These are phyloP conservation scores for Elasticomyces elasticus DNA, from an alignment of 495 filamentous ascomycete species.

Conservation along the genomic window DNA sequence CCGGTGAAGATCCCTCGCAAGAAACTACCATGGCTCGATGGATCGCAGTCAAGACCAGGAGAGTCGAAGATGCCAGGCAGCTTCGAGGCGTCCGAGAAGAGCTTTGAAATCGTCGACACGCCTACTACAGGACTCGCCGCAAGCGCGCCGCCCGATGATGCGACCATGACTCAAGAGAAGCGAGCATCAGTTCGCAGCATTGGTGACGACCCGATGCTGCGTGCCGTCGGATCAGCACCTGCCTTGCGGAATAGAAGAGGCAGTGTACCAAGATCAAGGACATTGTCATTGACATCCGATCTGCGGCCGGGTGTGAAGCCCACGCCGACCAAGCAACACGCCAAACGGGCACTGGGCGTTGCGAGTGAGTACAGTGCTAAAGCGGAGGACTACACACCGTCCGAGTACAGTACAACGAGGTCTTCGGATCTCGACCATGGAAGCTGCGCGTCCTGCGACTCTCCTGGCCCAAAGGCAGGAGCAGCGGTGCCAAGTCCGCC, in stretches of 20 bases:
- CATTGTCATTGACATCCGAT: slow-evolving; percentile 10
- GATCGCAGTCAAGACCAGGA: not conserved
- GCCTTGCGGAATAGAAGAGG: slow-evolving; percentile 1
- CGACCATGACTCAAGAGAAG: not conserved
- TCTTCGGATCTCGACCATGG: slow-evolving; percentile 8
- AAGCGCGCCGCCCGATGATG: not conserved
- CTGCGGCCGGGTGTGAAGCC: slow-evolving; percentile 7
- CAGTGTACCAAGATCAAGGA: not conserved
- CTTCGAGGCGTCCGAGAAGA: slow-evolving; percentile 3
- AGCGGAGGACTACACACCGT: slow-evolving; percentile 9
- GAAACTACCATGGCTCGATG: slow-evolving; percentile 22
- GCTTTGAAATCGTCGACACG: not conserved
- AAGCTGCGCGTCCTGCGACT: not conserved
- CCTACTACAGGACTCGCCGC: not conserved
- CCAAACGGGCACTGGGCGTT: slow-evolving; percentile 3
- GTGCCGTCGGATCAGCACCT: slow-evolving; percentile 13
- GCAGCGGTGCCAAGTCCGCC: not conserved
- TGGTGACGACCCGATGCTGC: slow-evolving; percentile 8
- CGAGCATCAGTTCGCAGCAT: not conserved
- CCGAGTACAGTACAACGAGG: slow-evolving; percentile 19
- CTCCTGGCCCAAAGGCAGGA: not conserved
- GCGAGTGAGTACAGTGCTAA: not conserved
- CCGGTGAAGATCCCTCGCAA: slow-evolving; percentile 3
- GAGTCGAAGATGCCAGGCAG: not conserved
- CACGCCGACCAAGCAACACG: slow-evolving; percentile 4